phyloP scores from a whole-genome alignment of 1,139 yeast species.

The Yamadazyma atlantica region DNA sequence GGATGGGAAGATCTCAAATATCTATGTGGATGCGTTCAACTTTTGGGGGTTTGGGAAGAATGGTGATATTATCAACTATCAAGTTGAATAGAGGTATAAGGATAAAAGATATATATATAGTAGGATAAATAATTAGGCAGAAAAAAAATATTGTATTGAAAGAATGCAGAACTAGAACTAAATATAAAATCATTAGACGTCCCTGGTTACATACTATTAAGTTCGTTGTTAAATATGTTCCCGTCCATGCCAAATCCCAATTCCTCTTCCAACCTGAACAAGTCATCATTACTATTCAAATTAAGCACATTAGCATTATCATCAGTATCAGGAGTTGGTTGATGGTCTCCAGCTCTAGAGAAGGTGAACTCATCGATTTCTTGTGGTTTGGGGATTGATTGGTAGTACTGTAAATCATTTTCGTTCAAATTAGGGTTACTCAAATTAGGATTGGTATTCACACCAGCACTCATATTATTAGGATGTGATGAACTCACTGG shows the following conservation, averaged over 20 bases:
- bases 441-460: conserved; percentile 30
- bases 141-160: neutral
- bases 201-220: conserved; percentile 14
- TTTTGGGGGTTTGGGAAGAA: conserved; percentile 54
- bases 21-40: conserved; percentile 34
- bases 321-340: conserved; percentile 1
- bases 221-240: conserved; percentile 23
- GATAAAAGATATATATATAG: no score
- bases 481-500: conserved; percentile 10
- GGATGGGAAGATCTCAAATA: conserved; percentile 47
- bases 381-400: conserved; percentile 47
- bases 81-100: no score
- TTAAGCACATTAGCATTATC: no score
- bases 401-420: conserved; percentile 30
- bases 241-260: conserved; percentile 51
- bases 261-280: conserved; percentile 46
- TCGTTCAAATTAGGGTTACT: conserved; percentile 25
- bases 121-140: neutral
- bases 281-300: conserved; percentile 21
- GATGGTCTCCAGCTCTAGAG: conserved; percentile 13
- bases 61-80: conserved; percentile 50
- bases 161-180: neutral
- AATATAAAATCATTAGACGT: neutral
- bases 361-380: conserved; percentile 44
- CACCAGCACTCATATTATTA: conserved; percentile 22